Base-by-base conservation (phyloP, 176 grass and related monocot species). In the Musa acuminata region DNA sequence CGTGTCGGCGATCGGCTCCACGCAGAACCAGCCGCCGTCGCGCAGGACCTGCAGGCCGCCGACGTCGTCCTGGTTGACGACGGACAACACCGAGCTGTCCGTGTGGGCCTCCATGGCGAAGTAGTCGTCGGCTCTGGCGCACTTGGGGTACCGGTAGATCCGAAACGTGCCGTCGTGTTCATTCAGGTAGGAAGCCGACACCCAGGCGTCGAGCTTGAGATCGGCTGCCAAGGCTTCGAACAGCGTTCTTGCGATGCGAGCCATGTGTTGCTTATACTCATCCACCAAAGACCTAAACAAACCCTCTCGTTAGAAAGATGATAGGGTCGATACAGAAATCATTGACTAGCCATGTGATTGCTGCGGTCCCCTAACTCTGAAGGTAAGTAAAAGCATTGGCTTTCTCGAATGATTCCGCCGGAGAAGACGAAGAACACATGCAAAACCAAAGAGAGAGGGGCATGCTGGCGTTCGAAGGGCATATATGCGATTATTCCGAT, bases 81-180 rank as follows among this genome's bases (percentile, higher is more conserved):
- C 79, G 13, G 93, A 87, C 10, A 97, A 74, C 2, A 93, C 81
- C 19, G 90, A 93, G 82, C 93, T 97, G 53, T 97, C 93, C 1
- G 87, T 97, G 82, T 97, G 93, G 0, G 87, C 51, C 66, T 87
- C 90, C 93, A 97, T 97, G 1, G 87, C 93, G 24, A 93, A 35
- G 62, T 59, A 55, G 13, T 35, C 53, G 25, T 11, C 9, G 2
- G n/a, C 0, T 1, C 58, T 43, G 12, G 83, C 72, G n/a, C 82
- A 88, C 13, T 77, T 71, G 1, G 93, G 93, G 76, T 97, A 97
- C 2, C 93, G 83, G 52, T 97, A 97, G 8, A 84, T 72, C 8
- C 93, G 90, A 43, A 97, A 78, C 0, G 77, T 82, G 79, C 87
- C 72, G 29, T 80, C 78, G 23, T 14, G 57, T 72, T 97, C 93